Conservation (phyloP, 768 basidiomycete species). For the Kwoniella sp. region DNA sequence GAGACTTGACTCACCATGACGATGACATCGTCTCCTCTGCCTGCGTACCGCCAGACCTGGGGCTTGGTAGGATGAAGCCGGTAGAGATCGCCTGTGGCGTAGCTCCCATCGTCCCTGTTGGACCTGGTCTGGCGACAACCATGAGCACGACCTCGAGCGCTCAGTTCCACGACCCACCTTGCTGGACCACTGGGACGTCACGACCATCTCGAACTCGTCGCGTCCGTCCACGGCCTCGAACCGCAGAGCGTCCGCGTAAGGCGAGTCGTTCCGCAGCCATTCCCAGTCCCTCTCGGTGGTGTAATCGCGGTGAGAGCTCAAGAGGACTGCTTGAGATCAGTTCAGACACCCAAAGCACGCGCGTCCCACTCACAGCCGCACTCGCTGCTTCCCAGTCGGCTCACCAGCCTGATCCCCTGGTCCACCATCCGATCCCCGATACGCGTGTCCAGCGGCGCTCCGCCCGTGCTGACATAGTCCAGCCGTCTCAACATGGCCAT, state of each 20-base stretch:
- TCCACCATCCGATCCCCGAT: slow-evolving; percentile 56
- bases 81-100: slow-evolving; percentile 59
- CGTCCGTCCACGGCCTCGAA: slow-evolving; percentile 39
- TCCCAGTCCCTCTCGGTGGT: slow-evolving; percentile 58
- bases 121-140: slow-evolving; percentile 41
- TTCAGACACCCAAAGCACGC: background rate
- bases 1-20: slow-evolving; percentile 32
- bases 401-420: slow-evolving; percentile 55
- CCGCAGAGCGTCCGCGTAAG: slow-evolving; percentile 32
- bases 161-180: slow-evolving; percentile 50
- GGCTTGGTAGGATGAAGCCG: slow-evolving; percentile 52
- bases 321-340: slow-evolving; percentile 26
- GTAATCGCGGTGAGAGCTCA: slow-evolving; percentile 56
- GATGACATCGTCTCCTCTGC: slow-evolving; percentile 59
- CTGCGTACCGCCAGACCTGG: slow-evolving; percentile 54
- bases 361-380: slow-evolving; percentile 41
- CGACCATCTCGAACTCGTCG: slow-evolving; percentile 55
- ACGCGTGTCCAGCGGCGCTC: slow-evolving; percentile 56
- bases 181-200: slow-evolving; percentile 55
- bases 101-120: slow-evolving; percentile 57
- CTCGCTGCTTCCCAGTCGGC: slow-evolving; percentile 56
- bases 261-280: slow-evolving; percentile 53
- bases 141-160: background rate
- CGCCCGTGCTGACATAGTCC: slow-evolving; percentile 56
- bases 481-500: slow-evolving; percentile 51